phyloP scores from a whole-genome alignment of 306 rosid species.

The Cucurbita maxima region DNA sequence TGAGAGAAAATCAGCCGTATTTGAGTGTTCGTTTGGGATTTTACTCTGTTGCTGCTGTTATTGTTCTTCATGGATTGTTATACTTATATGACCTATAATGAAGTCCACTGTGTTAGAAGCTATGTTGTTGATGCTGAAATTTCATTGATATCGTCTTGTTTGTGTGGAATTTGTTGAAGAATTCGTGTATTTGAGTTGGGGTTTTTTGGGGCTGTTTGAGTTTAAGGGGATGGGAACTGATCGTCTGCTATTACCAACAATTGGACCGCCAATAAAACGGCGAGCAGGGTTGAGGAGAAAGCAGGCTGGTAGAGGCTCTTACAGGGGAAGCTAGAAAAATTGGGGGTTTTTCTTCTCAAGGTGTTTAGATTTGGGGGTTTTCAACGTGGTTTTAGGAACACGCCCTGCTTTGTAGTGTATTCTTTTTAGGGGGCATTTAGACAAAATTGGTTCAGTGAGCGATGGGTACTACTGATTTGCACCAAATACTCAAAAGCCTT shows the following conservation, averaged over 20 bases:
- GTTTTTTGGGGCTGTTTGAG: conserved; percentile 12
- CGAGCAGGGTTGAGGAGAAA: conserved; percentile 96
- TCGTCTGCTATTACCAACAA: conserved; percentile 56
- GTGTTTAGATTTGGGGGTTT: conserved; percentile 4
- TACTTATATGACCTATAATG: conserved; percentile 14
- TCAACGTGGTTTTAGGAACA: background rate
- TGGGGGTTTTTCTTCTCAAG: background rate
- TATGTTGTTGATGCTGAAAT: background rate
- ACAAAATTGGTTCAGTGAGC: conserved; percentile 17
- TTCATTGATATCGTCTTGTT: background rate
- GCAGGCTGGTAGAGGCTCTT: conserved; percentile 99
- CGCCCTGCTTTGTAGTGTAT: background rate
- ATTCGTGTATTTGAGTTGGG: conserved; percentile 13
- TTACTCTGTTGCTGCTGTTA: background rate
- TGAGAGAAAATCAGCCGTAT: background rate
- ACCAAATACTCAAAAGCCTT: conserved; percentile 52
- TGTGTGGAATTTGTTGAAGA: conserved; percentile 13
- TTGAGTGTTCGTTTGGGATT: background rate
- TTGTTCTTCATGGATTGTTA: conserved; percentile 23
- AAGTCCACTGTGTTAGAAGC: background rate
- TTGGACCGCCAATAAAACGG: conserved; percentile 98
- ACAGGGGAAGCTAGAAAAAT: conserved; percentile 75
- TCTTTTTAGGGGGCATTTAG: conserved; percentile 14
- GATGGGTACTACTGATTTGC: conserved; percentile 58
- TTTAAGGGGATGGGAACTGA: conserved; percentile 73